Conservation (phyloP, 768 basidiomycete species). For the Russula olivacea region DNA sequence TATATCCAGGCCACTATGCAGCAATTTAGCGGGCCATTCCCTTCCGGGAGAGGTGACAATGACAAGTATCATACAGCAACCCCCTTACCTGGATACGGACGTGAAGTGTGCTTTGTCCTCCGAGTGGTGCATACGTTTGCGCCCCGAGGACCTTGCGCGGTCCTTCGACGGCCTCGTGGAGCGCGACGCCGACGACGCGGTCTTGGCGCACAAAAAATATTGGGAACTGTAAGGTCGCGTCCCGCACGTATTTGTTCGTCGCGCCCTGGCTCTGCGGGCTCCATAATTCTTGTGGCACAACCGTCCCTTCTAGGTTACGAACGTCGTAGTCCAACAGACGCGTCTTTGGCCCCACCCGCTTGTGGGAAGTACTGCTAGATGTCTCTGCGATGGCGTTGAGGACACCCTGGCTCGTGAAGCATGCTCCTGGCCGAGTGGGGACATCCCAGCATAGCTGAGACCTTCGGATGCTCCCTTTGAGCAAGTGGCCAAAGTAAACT, state of each 20-base stretch:
- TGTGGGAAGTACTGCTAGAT: too few relatives aligned
- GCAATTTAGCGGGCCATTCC: background rate
- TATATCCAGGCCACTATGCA: background rate
- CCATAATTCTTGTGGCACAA: background rate
- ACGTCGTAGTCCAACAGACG: constrained; percentile 3
- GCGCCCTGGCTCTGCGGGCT: constrained; percentile 1
- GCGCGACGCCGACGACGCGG: background rate
- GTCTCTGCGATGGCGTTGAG: too few relatives aligned
- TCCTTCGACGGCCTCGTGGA: background rate
- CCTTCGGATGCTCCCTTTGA: background rate
- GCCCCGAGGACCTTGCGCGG: background rate
- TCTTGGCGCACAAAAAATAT: background rate
- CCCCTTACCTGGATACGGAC: background rate
- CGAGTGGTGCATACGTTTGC: background rate
- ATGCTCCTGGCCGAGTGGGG: constrained; percentile 2
- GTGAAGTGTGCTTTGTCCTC: background rate
- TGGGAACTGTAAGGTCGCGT: background rate
- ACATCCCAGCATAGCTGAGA: background rate
- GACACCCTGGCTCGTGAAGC: background rate
- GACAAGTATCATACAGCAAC: background rate
- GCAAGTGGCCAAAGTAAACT: background rate
- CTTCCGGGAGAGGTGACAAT: background rate
- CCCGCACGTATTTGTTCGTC: background rate
- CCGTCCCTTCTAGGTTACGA: background rate
- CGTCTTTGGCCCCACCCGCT: too few relatives aligned